A percentile compares a stretch with the other conserved stretches of the same genome.
These are phyloP conservation scores for Cyclostephanos invisitatus DNA, from an alignment of 108 stramenopile genomes.

Conservation along the genomic window DNA sequence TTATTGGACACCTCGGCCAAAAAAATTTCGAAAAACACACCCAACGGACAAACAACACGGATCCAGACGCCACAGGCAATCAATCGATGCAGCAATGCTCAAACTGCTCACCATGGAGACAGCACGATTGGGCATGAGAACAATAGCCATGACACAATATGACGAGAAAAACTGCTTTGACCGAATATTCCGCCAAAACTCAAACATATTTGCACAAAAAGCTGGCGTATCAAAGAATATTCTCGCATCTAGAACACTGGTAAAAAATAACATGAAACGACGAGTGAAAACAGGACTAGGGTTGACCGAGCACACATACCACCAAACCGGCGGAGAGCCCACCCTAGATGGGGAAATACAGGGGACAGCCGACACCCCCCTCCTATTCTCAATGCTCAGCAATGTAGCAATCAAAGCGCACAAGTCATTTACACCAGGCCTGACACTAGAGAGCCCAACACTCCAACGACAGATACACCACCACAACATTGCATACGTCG, in stretches of 20 bases:
- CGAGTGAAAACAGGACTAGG: not conserved
- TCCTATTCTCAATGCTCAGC: not conserved
- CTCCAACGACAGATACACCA: not conserved
- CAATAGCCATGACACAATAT: not conserved
- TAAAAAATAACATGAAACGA: not conserved
- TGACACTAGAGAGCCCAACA: not conserved
- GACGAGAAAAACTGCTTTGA: not conserved
- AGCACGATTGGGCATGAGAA: not conserved
- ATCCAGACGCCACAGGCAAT: not conserved
- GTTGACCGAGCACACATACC: not conserved
- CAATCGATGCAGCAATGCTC: conserved; percentile 1
- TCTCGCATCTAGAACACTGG: not conserved
- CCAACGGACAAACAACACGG: not conserved
- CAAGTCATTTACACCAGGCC: not conserved
- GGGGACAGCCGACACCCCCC: not conserved
- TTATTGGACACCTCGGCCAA: not conserved
- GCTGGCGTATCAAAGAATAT: not conserved
- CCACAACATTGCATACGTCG: not conserved
- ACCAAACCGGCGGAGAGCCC: not conserved
- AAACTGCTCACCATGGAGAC: not conserved
- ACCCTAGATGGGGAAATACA: not conserved
- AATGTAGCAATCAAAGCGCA: not conserved
- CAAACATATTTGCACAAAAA: not conserved
- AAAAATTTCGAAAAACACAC: not conserved
- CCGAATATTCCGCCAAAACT: not conserved